Evolutionary conservation across 1,139 yeast genomes (phyloP), one percentile per base, ranked within the genome.

Genomic region (Suhomyces anneliseae): DNA sequence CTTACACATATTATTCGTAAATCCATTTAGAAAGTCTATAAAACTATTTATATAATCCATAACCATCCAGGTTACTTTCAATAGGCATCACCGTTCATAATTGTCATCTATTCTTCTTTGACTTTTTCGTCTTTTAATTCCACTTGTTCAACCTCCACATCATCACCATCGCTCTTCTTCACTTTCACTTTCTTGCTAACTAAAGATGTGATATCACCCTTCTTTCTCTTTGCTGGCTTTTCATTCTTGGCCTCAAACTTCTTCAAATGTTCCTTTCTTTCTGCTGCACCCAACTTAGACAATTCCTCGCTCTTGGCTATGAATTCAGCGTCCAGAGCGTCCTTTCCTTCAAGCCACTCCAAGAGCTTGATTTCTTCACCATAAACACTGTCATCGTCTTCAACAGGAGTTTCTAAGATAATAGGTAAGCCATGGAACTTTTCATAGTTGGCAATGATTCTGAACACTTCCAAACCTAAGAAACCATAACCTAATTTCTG

Each of bases 401-500:
- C 85, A 14, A 79, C 79, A 0, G 99, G 99, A 0, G 98, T 92
- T 60, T 93, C 99, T 50, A 93, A 72, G n/a, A 95, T 74, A 36
- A 92, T 79, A 1, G 99, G 98, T 1, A 93, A 74, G 6, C 74
- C 74, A 44, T 79, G 70, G 27, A 93, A 70, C 48, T 82, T 76
- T 2, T 73, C 68, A 49, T 81, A 81, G 64, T 90, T 90, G 57
- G 95, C 89, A 40, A 93, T 70, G 36, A 82, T 68, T 53, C 97
- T 72, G 63, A 93, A 93, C 9, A 85, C 81, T 55, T 92, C 97
- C 40, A 93, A 73, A 0, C 97, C 97, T 43, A 93, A 64, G 59
- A 88, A 95, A 0, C 99, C 99, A 51, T 81, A 73, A 1, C 99
- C 99, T 43, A 93, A 69, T 54, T 85, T 83, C 61, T 93, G 96